Conservation (phyloP, 345 rosid species). For the Heritiera fomes region DNA sequence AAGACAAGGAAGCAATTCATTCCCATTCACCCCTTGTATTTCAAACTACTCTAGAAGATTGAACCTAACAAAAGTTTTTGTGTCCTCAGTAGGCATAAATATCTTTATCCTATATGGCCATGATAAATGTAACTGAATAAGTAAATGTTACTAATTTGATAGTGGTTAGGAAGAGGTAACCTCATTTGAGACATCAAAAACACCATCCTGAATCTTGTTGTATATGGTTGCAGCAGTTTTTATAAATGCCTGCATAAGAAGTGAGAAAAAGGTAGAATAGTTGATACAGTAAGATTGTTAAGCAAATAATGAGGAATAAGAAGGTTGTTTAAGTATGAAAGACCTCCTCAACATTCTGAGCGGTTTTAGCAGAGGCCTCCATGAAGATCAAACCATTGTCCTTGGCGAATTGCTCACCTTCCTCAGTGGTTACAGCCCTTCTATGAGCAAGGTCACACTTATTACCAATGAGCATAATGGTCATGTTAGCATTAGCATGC, state of each 20-base stretch:
- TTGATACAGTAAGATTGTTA: background rate
- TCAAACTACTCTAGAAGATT: background rate
- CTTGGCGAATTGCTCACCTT: conserved; percentile 95
- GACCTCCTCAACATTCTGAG: conserved; percentile 98
- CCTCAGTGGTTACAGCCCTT: conserved; percentile 93
- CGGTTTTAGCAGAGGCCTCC: conserved; percentile 99
- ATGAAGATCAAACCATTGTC: conserved; percentile 96
- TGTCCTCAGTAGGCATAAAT: background rate
- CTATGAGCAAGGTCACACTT: conserved; percentile 96
- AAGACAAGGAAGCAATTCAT: background rate
- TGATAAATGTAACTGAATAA: background rate
- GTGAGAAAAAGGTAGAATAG: background rate
- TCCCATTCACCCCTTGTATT: background rate
- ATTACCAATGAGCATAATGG: conserved; percentile 92
- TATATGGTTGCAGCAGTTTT: conserved; percentile 93
- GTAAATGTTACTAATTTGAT: background rate
- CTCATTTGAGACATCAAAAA: conserved; percentile 95
- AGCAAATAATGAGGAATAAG: background rate
- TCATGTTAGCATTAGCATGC: conserved; percentile 98
- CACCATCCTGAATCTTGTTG: conserved; percentile 98
- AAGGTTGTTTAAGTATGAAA: background rate
- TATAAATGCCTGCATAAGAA: conserved; percentile 69
- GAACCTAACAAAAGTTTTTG: background rate
- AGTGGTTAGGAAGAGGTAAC: conserved; percentile 33
- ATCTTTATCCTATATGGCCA: background rate